Evolutionary conservation across 768 basidiomycete species (phyloP).

Genomic region (Strobilomyces dryophilus): DNA sequence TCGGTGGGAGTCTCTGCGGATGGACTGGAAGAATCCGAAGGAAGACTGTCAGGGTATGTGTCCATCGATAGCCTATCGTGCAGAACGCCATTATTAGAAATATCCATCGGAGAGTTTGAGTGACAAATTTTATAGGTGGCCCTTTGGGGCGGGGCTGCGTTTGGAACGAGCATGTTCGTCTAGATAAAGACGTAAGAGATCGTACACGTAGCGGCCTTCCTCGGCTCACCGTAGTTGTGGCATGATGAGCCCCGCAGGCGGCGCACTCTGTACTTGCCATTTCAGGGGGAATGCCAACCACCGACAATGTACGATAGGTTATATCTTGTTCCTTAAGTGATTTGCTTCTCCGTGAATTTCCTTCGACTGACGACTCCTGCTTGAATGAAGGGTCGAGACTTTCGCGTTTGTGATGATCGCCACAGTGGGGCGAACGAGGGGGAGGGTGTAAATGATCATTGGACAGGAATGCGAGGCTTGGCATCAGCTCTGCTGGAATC

Average conservation of each 20-base stretch:
- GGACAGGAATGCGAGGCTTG: constrained; percentile 7
- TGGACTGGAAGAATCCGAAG: not conserved
- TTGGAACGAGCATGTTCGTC: not conserved
- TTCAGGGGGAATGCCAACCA: not conserved
- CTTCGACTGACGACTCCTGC: not conserved
- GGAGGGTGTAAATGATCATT: not conserved
- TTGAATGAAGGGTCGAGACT: constrained; percentile 14
- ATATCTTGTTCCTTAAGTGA: constrained; percentile 23
- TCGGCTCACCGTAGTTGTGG: constrained; percentile 6
- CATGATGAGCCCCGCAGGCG: not conserved
- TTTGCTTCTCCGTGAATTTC: constrained; percentile 25
- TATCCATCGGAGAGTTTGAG: not conserved
- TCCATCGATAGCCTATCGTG: not conserved
- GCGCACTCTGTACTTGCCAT: not conserved
- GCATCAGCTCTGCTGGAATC: constrained; percentile 35
- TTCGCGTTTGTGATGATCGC: constrained; percentile 8
- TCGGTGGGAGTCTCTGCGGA: not conserved
- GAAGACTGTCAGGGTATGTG: not conserved
- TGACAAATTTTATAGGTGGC: not conserved
- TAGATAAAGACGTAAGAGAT: constrained; percentile 2
- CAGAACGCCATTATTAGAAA: not conserved
- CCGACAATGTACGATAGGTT: not conserved
- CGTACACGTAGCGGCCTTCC: not conserved
- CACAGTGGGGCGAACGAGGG: not conserved
- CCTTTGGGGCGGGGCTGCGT: not conserved